Conservation (phyloP, 352 stramenopile genomes). For the Blastocystis sp. region DNA sequence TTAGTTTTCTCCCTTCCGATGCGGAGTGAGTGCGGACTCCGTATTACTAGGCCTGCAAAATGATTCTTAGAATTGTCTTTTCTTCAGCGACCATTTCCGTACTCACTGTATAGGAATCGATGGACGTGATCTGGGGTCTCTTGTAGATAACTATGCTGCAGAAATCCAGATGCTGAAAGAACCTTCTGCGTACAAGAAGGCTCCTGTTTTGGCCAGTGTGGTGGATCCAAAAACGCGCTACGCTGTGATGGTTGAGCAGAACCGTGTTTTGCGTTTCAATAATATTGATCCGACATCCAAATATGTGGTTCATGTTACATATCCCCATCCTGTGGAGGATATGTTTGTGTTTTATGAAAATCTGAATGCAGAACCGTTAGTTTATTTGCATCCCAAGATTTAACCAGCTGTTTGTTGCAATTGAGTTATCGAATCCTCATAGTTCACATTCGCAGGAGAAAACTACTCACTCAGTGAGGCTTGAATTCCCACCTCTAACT, state of each 20-base stretch:
- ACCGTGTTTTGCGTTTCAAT: conserved; percentile 39
- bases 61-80: not conserved
- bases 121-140: not conserved
- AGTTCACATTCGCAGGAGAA: too few species aligned
- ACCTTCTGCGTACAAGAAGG: not conserved
- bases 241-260: conserved; percentile 19
- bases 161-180: not conserved
- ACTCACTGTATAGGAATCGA: not conserved
- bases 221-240: conserved; percentile 23
- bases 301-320: conserved; percentile 28
- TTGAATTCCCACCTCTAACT: too few species aligned
- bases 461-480: too few species aligned
- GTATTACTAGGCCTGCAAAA: not conserved
- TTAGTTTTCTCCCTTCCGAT: not conserved
- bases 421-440: too few species aligned
- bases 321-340: conserved; percentile 41
- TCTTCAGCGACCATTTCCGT: not conserved
- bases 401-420: too few species aligned
- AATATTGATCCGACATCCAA: not conserved
- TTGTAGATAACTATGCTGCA: conserved; percentile 8
- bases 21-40: not conserved
- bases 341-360: conserved; percentile 43
- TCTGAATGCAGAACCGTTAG: conserved; percentile 28
- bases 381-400: conserved; percentile 42
- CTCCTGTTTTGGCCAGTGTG: not conserved